Base-by-base conservation (phyloP, 2,329 filamentous ascomycete species). In the Venturia carpophila region DNA sequence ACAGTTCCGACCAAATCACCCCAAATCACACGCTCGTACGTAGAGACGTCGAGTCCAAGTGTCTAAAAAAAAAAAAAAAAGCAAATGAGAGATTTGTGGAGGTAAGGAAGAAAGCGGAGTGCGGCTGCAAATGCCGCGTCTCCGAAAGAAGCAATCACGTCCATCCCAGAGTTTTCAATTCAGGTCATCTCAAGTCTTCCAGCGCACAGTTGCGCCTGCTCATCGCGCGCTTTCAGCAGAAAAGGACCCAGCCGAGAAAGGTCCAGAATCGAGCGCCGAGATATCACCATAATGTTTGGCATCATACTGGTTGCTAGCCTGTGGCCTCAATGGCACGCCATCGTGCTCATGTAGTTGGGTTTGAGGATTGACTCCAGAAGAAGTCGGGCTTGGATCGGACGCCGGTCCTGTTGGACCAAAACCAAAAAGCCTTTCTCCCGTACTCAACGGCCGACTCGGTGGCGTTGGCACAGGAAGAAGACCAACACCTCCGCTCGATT, bases 281-380 rank as follows among this genome's bases (percentile, higher is more conserved):
- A 75, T 68, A 55, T 75, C 71, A 13, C 71, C 72, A 52, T 74
- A 70, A 52, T 75, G 73, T 63, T 76, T 76, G 43, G 71, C 69
- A 61, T 74, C 74, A 43, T 73, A 67, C 39, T 69, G 68, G 24
- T 70, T 67, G 49, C 68, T 63, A 43, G 69, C 63, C 5, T 69
- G 42, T 41, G 34, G 66, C 5, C 68, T 47, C 13, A 64, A 30
- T 19, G 37, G 15, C 9, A 39, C 37, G 15, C 49, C 45, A 1
- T 73, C 67, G 10, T 58, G 30, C 1, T 39, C 52, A 7, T 58
- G 15, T 58, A 27, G 62, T 73, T 69, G 4, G 73, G 52, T 67
- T n/a, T 66, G 68, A 11, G 75, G 74, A 24, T 70, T 70, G 27
- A 74, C 72, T 10, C 65, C 66, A 5, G 66, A 67, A n/a, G 73